Percentiles rank a stretch among this genome's conserved stretches.
Conservation (phyloP, 2,329 filamentous ascomycete species). For the Cyphellophora attinorum region DNA sequence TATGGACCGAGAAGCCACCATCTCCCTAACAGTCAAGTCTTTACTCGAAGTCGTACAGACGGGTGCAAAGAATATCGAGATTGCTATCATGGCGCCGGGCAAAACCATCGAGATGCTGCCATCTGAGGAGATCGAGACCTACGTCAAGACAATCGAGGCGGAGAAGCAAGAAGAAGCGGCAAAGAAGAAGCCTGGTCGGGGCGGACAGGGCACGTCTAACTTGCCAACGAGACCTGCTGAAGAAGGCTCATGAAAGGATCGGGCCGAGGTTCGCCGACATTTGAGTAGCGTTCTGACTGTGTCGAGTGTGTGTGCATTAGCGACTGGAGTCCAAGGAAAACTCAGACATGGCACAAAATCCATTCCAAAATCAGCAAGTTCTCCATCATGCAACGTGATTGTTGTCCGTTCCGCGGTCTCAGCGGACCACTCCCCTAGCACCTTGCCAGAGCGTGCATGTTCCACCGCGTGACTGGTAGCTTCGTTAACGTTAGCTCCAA, state of each 20-base stretch:
- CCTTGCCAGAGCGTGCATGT: no score
- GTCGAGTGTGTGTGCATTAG: constrained; percentile 13
- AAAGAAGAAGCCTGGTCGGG: constrained; percentile 78
- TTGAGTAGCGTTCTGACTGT: constrained; percentile 1
- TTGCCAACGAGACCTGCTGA: constrained; percentile 56
- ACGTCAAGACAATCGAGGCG: constrained; percentile 97
- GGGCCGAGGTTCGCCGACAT: neutral
- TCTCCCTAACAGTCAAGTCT: constrained; percentile 96
- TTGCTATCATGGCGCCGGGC: constrained; percentile 92
- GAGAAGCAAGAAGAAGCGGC: constrained; percentile 99
- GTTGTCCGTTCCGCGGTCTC: no score
- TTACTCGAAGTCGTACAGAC: constrained; percentile 96
- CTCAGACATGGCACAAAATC: no score
- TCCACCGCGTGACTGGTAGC: no score
- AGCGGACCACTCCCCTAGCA: no score
- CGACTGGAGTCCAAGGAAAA: constrained; percentile 14
- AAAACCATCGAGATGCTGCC: constrained; percentile 88
- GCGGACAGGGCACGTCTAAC: constrained; percentile 41
- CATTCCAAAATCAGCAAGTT: no score
- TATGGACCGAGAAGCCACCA: constrained; percentile 92
- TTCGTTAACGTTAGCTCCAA: no score
- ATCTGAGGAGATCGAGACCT: constrained; percentile 90
- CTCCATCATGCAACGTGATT: no score
- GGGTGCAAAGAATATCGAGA: constrained; percentile 98
- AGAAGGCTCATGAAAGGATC: no score